phyloP scores from a whole-genome alignment of 345 rosid genomes.

The Aegle marmelos region DNA sequence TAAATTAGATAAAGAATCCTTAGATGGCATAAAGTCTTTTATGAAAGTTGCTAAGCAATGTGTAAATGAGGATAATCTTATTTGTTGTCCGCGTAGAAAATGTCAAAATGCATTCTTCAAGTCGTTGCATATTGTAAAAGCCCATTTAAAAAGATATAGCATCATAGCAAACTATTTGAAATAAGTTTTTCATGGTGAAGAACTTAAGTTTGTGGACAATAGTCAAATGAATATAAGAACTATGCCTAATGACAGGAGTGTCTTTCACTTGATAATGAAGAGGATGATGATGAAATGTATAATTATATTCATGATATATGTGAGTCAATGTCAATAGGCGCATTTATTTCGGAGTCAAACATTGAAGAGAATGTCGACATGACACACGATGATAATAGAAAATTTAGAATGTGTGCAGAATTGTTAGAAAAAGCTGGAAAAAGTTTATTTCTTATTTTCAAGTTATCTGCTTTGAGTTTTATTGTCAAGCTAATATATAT shows the following conservation, averaged over 20 bases:
- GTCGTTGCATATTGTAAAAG: neutral
- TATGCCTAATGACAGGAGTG: no score
- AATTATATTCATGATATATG: neutral
- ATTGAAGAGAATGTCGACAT: neutral
- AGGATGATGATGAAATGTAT: neutral
- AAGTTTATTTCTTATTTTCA: neutral
- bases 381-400: no score
- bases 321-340: neutral
- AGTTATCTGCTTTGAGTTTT: neutral
- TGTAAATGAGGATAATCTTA: neutral
- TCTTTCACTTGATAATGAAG: neutral
- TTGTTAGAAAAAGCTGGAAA: neutral
- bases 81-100: neutral
- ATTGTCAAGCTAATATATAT: neutral
- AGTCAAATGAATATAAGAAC: neutral
- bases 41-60: no score
- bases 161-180: neutral
- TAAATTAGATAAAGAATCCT: no score
- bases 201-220: neutral
- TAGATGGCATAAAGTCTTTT: no score
- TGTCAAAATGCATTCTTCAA: neutral
- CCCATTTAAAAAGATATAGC: neutral
- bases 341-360: no score
- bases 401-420: neutral
- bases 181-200: neutral